Evolutionary conservation across 1,284 basidiomycete genomes (phyloP), one percentile per base, ranked within the genome.

Genomic region (Thelephora terrestris): DNA sequence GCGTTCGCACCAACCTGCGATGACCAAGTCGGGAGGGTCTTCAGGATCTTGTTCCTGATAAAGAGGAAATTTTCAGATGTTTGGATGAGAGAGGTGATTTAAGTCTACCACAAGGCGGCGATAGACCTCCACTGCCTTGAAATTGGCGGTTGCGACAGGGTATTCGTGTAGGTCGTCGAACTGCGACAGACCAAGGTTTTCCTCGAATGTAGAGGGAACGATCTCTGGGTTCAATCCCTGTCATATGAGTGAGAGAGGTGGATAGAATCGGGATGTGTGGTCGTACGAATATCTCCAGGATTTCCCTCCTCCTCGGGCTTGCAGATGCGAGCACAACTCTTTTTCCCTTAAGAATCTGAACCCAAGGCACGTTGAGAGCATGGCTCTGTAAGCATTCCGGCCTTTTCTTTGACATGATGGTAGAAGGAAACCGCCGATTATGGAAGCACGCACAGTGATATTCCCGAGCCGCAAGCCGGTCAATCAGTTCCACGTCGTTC

Each of bases 61-160:
- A 45, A 34, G 6, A n/a, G n/a, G 23, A 20, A 14, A 14, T 27
- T 5, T 34, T 32, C 18, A 34, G 29, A 10, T 5, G 9, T 32
- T 10, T 32, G 3, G 12, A 32, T 10, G 21, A 45, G 10, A 37
- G 37, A 25, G 7, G 5, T 48, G 35, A 14, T 36, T 23, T 27
- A 7, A 20, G 71, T 82, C 55, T 57, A 85, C 81, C 48, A 95
- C 84, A 21, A 96, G 68, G 29, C 84, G 74, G 63, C 90, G 81
- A 59, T 96, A 96, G n/a, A 95, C 92, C 59, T 95, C 89, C 7
- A 92, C 78, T 0, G 87, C 93, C 71, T 97, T 98, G 55, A 94
- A 85, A 2, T 81, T 82, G 2, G 91, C 91, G 0, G 93, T 98
- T 7, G 93, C 83, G 5, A 96, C 89, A 0, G 94, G 91, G 62